A percentile compares a stretch with the other conserved stretches of the same genome.
These are phyloP conservation scores for Xylaria sp. DNA, from an alignment of 2,329 filamentous ascomycete species.

Conservation along the genomic window DNA sequence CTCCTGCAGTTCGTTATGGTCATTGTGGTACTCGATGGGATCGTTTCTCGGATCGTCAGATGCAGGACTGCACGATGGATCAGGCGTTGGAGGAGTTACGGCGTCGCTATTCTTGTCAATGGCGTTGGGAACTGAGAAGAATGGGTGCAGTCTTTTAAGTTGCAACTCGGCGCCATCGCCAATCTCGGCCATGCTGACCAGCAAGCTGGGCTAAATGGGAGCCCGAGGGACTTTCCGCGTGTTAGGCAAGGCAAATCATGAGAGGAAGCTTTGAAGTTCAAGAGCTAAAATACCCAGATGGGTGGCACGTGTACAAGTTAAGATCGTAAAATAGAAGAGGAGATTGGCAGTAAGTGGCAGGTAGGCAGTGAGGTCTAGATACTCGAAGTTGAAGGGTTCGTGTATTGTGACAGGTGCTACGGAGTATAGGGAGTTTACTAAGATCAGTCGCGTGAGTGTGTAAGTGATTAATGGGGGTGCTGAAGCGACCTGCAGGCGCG, in stretches of 20 bases:
- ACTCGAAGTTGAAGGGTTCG: background rate
- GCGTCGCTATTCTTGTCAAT: slow-evolving; percentile 32
- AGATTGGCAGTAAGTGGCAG: background rate
- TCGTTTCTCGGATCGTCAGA: slow-evolving; percentile 40
- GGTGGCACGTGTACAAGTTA: background rate
- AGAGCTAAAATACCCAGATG: background rate
- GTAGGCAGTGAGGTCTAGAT: background rate
- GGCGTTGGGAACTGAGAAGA: slow-evolving; percentile 56
- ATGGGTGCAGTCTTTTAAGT: slow-evolving; percentile 64
- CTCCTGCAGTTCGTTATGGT: slow-evolving; percentile 44
- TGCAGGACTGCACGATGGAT: slow-evolving; percentile 48
- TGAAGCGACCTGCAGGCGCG: slow-evolving; percentile 22
- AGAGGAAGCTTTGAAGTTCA: background rate
- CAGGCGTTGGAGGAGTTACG: slow-evolving; percentile 46
- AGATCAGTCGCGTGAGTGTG: slow-evolving; percentile 2
- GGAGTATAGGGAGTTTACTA: background rate
- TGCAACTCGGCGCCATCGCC: slow-evolving; percentile 48
- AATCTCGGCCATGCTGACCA: slow-evolving; percentile 57
- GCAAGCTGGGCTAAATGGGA: slow-evolving; percentile 2
- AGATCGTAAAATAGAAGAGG: background rate
- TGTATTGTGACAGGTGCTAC: background rate
- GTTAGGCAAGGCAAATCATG: slow-evolving; percentile 16
- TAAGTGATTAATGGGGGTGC: background rate
- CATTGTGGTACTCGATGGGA: slow-evolving; percentile 29
- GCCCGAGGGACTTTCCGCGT: slow-evolving; percentile 11